phyloP scores from a whole-genome alignment of 2,329 filamentous ascomycete genomes.

The Cadophora malorum region DNA sequence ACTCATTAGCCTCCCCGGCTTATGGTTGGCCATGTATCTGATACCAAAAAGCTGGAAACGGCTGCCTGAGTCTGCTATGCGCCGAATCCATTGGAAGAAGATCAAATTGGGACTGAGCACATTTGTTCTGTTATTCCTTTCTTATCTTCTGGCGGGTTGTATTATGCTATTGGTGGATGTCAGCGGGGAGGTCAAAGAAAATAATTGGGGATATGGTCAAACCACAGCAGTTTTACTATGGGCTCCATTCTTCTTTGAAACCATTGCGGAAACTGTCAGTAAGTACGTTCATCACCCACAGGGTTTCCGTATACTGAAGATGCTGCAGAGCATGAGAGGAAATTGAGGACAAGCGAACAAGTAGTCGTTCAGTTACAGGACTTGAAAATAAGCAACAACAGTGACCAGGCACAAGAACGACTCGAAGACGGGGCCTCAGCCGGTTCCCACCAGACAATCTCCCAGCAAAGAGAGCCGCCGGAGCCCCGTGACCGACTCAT shows the following conservation, averaged over 20 bases:
- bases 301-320: too few species aligned
- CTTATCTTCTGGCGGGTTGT: background rate
- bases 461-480: background rate
- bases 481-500: too few species aligned
- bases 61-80: background rate
- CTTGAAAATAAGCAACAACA: background rate
- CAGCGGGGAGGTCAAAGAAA: background rate
- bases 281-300: background rate
- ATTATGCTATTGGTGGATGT: background rate
- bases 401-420: background rate
- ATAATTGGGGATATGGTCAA: conserved; percentile 2
- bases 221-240: background rate
- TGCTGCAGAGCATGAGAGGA: conserved; percentile 3
- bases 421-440: background rate
- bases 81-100: background rate
- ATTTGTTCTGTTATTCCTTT: background rate
- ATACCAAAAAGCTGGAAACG: background rate
- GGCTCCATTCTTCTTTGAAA: background rate
- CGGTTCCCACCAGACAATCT: background rate
- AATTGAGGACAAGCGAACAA: background rate
- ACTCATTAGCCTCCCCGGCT: background rate
- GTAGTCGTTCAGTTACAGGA: background rate
- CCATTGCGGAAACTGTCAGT: background rate
- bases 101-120: background rate
- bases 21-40: background rate